These are phyloP conservation scores for Kurtzmaniella fragi DNA, from an alignment of 805 yeast genomes.

Conservation along the genomic window DNA sequence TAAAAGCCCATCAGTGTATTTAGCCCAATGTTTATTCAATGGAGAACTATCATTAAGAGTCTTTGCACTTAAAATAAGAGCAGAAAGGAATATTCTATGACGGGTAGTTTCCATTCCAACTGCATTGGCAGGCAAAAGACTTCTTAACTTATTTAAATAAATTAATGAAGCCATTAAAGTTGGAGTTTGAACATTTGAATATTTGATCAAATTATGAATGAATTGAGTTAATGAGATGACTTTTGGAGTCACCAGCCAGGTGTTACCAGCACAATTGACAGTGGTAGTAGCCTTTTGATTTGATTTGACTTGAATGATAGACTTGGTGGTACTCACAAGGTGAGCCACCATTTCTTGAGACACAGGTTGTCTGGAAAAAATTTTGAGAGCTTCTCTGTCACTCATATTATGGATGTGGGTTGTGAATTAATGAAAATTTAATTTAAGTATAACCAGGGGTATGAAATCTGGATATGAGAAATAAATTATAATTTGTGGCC, in stretches of 20 bases:
- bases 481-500: too few species aligned
- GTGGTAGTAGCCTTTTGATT: slow-evolving; percentile 24
- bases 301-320: slow-evolving; percentile 46
- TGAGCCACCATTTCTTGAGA: slow-evolving; percentile 52
- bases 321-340: slow-evolving; percentile 53
- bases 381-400: slow-evolving; percentile 43
- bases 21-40: slow-evolving; percentile 93
- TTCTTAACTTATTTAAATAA: slow-evolving; percentile 72
- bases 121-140: slow-evolving; percentile 78
- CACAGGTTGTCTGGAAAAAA: slow-evolving; percentile 54
- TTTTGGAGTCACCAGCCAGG: slow-evolving; percentile 20
- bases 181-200: slow-evolving; percentile 91
- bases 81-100: slow-evolving; percentile 87
- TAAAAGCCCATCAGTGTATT: slow-evolving; percentile 83
- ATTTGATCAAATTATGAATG: slow-evolving; percentile 65
- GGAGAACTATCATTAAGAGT: slow-evolving; percentile 91
- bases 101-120: slow-evolving; percentile 90
- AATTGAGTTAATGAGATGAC: slow-evolving; percentile 46
- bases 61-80: slow-evolving; percentile 88
- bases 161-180: slow-evolving; percentile 91
- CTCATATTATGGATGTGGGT: slow-evolving; percentile 12
- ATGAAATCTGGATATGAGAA: too few species aligned
- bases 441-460: too few species aligned
- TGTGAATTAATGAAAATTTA: too few species aligned
- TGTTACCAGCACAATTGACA: slow-evolving; percentile 21